phyloP scores from a whole-genome alignment of 2,329 filamentous ascomycete genomes.

The Zopfia rhizophila region DNA sequence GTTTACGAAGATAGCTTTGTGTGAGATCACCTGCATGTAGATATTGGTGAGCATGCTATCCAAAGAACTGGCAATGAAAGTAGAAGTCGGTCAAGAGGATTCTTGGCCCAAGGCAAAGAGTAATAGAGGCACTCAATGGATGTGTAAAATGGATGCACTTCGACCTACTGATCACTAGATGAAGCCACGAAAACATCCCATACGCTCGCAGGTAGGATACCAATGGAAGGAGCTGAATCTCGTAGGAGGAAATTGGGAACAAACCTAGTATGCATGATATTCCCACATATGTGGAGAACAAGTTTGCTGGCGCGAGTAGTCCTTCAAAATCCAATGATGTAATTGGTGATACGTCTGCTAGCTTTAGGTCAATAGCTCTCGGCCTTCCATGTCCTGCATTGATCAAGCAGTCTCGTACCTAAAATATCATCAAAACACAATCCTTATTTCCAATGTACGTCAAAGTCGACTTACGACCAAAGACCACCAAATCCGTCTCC shows the following conservation, averaged over 20 bases:
- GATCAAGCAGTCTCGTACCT: conserved; percentile 54
- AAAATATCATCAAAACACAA: conserved; percentile 9
- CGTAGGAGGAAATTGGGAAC: background rate
- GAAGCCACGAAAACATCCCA: too few relatives aligned
- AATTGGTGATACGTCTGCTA: conserved; percentile 53
- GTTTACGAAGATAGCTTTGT: conserved; percentile 50
- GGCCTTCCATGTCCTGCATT: conserved; percentile 55
- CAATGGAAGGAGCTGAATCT: too few relatives aligned
- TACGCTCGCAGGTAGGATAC: too few relatives aligned
- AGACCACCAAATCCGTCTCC: conserved; percentile 57
- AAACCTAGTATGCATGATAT: conserved; percentile 52
- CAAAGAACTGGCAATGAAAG: too few relatives aligned
- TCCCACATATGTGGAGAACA: conserved; percentile 53
- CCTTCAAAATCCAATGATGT: conserved; percentile 50
- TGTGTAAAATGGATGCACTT: too few relatives aligned
- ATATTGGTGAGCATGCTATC: too few relatives aligned
- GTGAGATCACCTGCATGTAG: conserved; percentile 52
- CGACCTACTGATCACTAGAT: too few relatives aligned
- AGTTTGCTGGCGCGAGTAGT: conserved; percentile 37
- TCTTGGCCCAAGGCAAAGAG: too few relatives aligned
- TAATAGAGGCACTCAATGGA: too few relatives aligned
- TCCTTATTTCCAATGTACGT: background rate
- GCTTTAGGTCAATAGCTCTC: conserved; percentile 52
- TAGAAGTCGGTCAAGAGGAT: too few relatives aligned
- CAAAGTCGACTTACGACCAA: conserved; percentile 47